Base-by-base conservation (phyloP, 768 basidiomycete species). In the Russula olivacea region DNA sequence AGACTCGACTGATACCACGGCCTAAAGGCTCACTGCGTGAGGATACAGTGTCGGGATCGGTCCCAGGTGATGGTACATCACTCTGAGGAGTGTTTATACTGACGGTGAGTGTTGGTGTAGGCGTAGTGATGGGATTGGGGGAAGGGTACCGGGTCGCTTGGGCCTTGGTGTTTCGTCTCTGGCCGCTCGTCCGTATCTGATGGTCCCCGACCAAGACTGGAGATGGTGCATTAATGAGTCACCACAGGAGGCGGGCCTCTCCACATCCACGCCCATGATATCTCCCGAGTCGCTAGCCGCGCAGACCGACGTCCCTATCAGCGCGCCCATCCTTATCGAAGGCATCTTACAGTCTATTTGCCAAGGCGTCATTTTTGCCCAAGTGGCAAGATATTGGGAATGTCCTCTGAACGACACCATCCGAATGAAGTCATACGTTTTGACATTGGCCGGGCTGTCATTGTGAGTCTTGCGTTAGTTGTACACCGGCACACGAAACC, bases 271-370 rank as follows among this genome's bases (percentile, higher is more conserved):
- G 14, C n/a, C 48, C n/a, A 66, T 61, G 52, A 32, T 32, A 25
- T 47, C 32, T 28, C 43, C 38, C 15, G 38, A 40, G 38, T 40
- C 38, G 2, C 34, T 66, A 30, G 53, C 54, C 4, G 19, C 58
- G 51, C 61, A 58, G 47, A 53, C 40, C 17, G 59, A 61, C 45
- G 61, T 58, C 23, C 41, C 61, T 8, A 63, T 53, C 8, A 45
- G 76, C 25, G 76, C 76, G 19, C 75, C 77, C 2, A 77, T 82
- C 30, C 72, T 83, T 23, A 58, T 82, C 43, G 77, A 77, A 65
- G 77, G 75, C 14, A 70, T 83, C 25, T 53, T 82, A 17, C 81
- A 83, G 58, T 78, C 79, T 5, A 76, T 83, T 55, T 76, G 79
- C 30, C 74, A 81, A 61, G 72, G 72, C 56, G 67, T 72, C 36